Evolutionary conservation across 495 filamentous ascomycete genomes (phyloP).

Genomic region (Tuber aestivum): DNA sequence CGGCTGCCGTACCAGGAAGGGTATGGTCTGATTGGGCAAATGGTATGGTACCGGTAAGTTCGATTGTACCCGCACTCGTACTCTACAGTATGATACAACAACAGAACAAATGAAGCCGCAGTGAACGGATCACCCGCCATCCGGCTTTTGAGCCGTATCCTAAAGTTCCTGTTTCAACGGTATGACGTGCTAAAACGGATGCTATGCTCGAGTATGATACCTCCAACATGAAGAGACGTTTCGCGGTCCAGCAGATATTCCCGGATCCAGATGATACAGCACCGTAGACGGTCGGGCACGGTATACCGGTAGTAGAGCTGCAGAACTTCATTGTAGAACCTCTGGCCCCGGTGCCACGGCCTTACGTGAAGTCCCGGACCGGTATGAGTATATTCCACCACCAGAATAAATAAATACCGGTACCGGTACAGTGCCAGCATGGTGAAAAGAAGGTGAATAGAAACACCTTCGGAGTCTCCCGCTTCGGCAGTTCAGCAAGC

Average conservation of each 20-base stretch:
- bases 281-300: neutral
- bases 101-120: neutral
- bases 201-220: neutral
- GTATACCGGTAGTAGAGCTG: neutral
- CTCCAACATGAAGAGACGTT: neutral
- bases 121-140: neutral
- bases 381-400: neutral
- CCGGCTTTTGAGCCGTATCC: neutral
- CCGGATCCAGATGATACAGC: neutral
- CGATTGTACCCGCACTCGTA: neutral
- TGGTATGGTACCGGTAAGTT: too few species aligned
- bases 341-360: neutral
- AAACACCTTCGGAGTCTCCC: neutral
- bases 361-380: neutral
- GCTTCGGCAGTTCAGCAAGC: slow-evolving; percentile 21
- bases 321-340: neutral
- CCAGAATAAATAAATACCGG: slow-evolving; percentile 1
- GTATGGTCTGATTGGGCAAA: too few species aligned
- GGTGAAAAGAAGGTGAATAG: slow-evolving; percentile 3
- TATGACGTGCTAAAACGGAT: slow-evolving; percentile 1
- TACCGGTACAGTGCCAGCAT: too few species aligned
- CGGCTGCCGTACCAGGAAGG: neutral
- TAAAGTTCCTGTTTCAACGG: neutral
- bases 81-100: neutral
- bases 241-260: neutral